These are phyloP conservation scores for slime mould (Dictyostelium discoideum) DNA, from an alignment of 78 protist species.

Conservation along the genomic window DNA sequence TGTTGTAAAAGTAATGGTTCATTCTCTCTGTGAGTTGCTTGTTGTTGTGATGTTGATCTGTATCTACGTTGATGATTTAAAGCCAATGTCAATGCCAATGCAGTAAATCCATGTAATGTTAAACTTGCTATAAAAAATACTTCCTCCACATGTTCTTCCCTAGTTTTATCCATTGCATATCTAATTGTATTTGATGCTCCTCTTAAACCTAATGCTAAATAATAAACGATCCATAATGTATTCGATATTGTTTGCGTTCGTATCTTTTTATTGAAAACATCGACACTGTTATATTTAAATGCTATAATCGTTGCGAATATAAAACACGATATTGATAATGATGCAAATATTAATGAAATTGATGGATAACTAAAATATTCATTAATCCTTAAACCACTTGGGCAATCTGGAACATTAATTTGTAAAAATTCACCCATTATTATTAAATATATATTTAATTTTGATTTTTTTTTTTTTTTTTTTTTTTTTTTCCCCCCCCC, in stretches of 20 bases:
- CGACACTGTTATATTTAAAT: constrained; percentile 66
- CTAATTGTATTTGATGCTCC: constrained; percentile 70
- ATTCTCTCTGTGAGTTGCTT: constrained; percentile 31
- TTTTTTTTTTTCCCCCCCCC: not conserved
- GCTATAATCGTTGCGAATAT: constrained; percentile 58
- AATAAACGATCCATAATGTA: constrained; percentile 76
- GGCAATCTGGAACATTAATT: constrained; percentile 56
- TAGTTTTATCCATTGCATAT: constrained; percentile 53
- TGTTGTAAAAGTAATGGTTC: constrained; percentile 47
- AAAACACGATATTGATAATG: constrained; percentile 27
- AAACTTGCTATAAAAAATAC: constrained; percentile 66
- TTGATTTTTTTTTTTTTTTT: not conserved
- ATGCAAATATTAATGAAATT: constrained; percentile 38
- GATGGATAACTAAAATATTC: constrained; percentile 60
- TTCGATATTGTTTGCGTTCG: constrained; percentile 77
- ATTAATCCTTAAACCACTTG: not conserved
- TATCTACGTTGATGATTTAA: constrained; percentile 77
- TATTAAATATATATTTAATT: not conserved
- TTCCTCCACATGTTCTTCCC: constrained; percentile 29
- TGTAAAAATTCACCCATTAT: constrained; percentile 11
- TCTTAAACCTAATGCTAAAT: constrained; percentile 62
- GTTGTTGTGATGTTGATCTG: constrained; percentile 51
- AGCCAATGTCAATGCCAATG: constrained; percentile 43
- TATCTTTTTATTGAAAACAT: constrained; percentile 64
- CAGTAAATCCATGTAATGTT: constrained; percentile 74